These are phyloP conservation scores for Drosera capensis DNA, from an alignment of 148 eudicot species.

Conservation along the genomic window DNA sequence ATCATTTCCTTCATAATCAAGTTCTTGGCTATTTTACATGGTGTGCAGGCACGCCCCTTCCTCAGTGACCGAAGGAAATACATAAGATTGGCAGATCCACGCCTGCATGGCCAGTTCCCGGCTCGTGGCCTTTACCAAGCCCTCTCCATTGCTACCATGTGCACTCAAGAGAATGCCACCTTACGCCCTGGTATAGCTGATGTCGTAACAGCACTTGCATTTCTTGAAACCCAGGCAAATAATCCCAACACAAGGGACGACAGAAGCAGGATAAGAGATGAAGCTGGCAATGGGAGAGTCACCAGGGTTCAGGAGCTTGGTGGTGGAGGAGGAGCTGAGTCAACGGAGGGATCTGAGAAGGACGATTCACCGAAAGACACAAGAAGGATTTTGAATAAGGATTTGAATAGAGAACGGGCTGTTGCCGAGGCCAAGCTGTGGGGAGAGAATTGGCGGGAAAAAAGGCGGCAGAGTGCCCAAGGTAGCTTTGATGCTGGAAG, in stretches of 20 bases:
- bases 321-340: slow-evolving; percentile 45
- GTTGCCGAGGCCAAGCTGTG: slow-evolving; percentile 91
- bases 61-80: slow-evolving; percentile 48
- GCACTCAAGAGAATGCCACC: slow-evolving; percentile 47
- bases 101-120: slow-evolving; percentile 44
- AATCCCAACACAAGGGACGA: slow-evolving; percentile 37
- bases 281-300: slow-evolving; percentile 30
- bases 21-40: not conserved
- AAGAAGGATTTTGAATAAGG: slow-evolving; percentile 41
- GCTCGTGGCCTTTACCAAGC: slow-evolving; percentile 47
- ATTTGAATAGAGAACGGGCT: slow-evolving; percentile 58
- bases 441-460: slow-evolving; percentile 65
- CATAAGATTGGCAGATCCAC: slow-evolving; percentile 42
- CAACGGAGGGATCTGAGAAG: slow-evolving; percentile 56
- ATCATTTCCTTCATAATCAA: not conserved
- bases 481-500: slow-evolving; percentile 24
- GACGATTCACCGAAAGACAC: slow-evolving; percentile 68
- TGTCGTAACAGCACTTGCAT: slow-evolving; percentile 50
- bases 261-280: slow-evolving; percentile 22
- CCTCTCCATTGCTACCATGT: slow-evolving; percentile 53
- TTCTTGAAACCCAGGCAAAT: slow-evolving; percentile 63
- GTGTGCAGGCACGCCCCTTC: slow-evolving; percentile 41
- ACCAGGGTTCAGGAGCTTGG: slow-evolving; percentile 32
- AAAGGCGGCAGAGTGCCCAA: slow-evolving; percentile 43
- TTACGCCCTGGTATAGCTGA: slow-evolving; percentile 49